These are phyloP conservation scores for Ascobolus immersus DNA, from an alignment of 495 filamentous ascomycete species.

Conservation along the genomic window DNA sequence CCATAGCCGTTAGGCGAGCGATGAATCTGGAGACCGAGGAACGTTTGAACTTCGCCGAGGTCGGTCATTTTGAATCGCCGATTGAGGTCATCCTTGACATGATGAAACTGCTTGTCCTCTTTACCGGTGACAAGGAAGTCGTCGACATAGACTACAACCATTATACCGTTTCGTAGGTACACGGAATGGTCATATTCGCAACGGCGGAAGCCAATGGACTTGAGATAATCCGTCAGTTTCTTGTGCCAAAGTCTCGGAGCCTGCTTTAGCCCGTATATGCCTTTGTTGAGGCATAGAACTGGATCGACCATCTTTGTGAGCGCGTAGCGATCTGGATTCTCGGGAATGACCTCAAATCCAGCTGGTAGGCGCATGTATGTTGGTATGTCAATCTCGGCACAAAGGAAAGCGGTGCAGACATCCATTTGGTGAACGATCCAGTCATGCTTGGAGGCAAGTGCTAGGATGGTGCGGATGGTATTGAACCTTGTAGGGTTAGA, in stretches of 20 bases:
- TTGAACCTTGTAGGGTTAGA: too few relatives aligned
- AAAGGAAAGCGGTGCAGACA: constrained; percentile 7
- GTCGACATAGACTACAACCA: constrained; percentile 1
- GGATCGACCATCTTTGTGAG: background rate
- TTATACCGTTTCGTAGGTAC: background rate
- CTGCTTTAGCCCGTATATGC: constrained; percentile 10
- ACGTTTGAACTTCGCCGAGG: too few relatives aligned
- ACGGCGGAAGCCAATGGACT: background rate
- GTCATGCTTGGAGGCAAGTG: constrained; percentile 1
- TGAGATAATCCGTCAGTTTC: constrained; percentile 3
- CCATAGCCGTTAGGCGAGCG: too few relatives aligned
- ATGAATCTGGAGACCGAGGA: too few relatives aligned
- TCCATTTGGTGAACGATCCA: constrained; percentile 7
- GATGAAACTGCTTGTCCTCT: constrained; percentile 1
- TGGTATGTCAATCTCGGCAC: constrained; percentile 3
- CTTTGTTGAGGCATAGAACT: background rate
- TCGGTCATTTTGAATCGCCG: too few relatives aligned
- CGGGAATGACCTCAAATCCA: too few relatives aligned
- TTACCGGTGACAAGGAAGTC: background rate
- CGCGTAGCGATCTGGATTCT: too few relatives aligned
- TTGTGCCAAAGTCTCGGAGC: constrained; percentile 6
- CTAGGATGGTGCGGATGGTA: constrained; percentile 5
- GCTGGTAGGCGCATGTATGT: constrained; percentile 7
- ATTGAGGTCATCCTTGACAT: too few relatives aligned
- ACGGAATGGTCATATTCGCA: constrained; percentile 6